Evolutionary conservation across 345 rosid species (phyloP).

Genomic region (Anastatica hierochuntica): DNA sequence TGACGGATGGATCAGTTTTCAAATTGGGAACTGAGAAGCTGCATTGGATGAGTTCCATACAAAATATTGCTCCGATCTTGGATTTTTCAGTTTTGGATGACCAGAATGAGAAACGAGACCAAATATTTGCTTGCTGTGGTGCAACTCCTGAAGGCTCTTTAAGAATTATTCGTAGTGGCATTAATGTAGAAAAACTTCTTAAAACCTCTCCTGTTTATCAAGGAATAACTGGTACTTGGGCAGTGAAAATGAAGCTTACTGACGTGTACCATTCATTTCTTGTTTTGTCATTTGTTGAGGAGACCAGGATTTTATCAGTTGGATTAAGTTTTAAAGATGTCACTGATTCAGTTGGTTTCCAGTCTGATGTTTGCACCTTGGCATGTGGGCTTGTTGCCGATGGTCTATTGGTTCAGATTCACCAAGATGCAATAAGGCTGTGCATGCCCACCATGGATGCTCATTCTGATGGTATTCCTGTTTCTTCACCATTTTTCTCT

Average conservation of each 20-base stretch:
- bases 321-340: conserved; percentile 92
- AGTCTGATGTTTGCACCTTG: conserved; percentile 85
- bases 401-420: conserved; percentile 81
- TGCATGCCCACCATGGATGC: conserved; percentile 83
- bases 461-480: conserved; percentile 68
- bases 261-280: conserved; percentile 88
- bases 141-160: conserved; percentile 94
- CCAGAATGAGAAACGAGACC: conserved; percentile 82
- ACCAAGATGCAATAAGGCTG: conserved; percentile 72
- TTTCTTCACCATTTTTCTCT: conserved; percentile 60
- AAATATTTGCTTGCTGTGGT: conserved; percentile 94
- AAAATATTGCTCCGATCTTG: conserved; percentile 85
- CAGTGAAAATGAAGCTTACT: conserved; percentile 58
- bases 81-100: conserved; percentile 81
- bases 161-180: conserved; percentile 81
- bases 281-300: conserved; percentile 90
- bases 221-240: conserved; percentile 93
- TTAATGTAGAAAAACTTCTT: conserved; percentile 70
- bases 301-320: conserved; percentile 88
- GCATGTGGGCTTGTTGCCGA: conserved; percentile 85
- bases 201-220: conserved; percentile 83
- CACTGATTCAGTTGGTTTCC: conserved; percentile 92
- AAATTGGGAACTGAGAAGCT: conserved; percentile 65
- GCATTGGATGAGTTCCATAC: conserved; percentile 48
- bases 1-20: conserved; percentile 88